Evolutionary conservation across 2,329 filamentous ascomycete genomes (phyloP), one percentile per base, ranked within the genome.

Genomic region (Xylariaceae sp.): DNA sequence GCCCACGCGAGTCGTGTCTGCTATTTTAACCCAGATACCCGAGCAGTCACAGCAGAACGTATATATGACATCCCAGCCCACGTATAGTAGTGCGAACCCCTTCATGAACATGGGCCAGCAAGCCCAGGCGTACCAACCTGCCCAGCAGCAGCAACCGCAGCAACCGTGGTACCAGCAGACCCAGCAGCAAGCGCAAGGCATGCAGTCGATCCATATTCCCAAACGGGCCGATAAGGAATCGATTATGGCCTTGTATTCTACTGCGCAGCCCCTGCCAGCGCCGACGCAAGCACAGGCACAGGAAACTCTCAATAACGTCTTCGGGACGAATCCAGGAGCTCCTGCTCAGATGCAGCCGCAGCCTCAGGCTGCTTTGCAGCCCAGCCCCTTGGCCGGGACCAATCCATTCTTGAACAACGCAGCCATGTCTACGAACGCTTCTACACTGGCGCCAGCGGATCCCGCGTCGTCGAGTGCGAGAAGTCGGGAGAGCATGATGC

Each of bases 181-280:
- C 45, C 58, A 61, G 51, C 63, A 64, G 30, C 58, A 50, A 7
- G 52, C 65, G 18, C 72, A 73, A 50, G n/a, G 9, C 2, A 57
- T 66, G 23, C 74, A 76, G 53, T 74, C 68, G 37, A 69, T 71
- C 57, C 73, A 73, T 35, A 75, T 77, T 54, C 76, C 78, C 13
- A 76, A 77, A 48, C 77, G 82, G 37, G 80, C 86, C 35, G 85
- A 91, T 67, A 92, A 89, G 64, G 84, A 83, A 2, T 87, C 87
- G 3, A 93, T 94, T 60, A 78, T 93, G 72, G 87, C 89, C 4
- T 74, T 94, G 9, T 93, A 90, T 73, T 86, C 83, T 69, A 82
- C 86, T 45, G 79, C 82, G 6, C 80, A 84, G 53, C 73, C 80
- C 39, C 75, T 78, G 1, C 78, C 75, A 34, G 64, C 74, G 15